Base-by-base conservation (phyloP, 805 yeast genomes). In the Suhomyces sp. region DNA sequence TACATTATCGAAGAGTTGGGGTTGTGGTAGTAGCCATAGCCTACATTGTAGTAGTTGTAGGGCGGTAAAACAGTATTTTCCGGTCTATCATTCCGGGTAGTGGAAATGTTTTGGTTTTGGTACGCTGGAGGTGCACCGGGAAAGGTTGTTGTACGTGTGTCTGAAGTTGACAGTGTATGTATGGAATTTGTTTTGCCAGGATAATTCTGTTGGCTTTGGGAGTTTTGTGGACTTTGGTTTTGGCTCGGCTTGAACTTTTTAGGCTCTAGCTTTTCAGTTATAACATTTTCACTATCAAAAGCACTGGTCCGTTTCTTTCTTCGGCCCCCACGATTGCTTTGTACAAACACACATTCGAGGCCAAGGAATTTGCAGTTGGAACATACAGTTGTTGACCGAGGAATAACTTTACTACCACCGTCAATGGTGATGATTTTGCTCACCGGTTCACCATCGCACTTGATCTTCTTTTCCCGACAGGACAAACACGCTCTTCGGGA, bases 401-500 rank as follows among this genome's bases (percentile, higher is more conserved):
- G 46, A 15, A 52, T 47, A 13, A 47, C 36, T 44, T 45, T 61
- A 41, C 55, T 62, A 47, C 58, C 63, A 5, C 66, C 67, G 4
- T 66, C 62, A 5, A 52, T 54, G 19, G 48, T 42, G 6, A 48
- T 44, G 23, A 53, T 52, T 22, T 56, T 51, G 40, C 54, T 57
- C 4, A 64, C 60, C 12, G 72, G 61, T 57, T 83, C 87, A 12
- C 88, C 88, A 57, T 84, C 87, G 65, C 89, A 84, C 58, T 83
- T 84, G 56, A 84, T 75, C 59, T 85, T 84, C 68, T 81, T 83
- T 58, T 82, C 86, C 41, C 89, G 79, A 54, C 89, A 84, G 4
- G 83, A 74, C 5, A 85, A 68, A 62, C 88, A 84, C 0, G 88
- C 88, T 46, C 85, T 70, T 53, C 56, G 46, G 56, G 52, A 54